Base-by-base conservation (phyloP, 2,329 filamentous ascomycete genomes). In the Pseudomassariella vexata region DNA sequence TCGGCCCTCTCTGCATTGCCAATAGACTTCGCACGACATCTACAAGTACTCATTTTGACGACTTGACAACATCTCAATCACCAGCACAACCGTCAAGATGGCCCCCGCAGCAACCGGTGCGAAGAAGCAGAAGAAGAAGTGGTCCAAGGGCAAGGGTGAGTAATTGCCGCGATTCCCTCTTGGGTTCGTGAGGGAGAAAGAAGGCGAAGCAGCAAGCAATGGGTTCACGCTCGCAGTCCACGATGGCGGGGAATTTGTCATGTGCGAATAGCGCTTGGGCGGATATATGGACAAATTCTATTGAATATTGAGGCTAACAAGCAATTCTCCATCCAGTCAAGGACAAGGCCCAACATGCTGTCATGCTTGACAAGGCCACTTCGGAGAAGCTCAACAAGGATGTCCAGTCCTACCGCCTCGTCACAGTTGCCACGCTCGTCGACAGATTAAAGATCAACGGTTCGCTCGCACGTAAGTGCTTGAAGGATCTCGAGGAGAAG, bases 361-460 rank as follows among this genome's bases (percentile, higher is more conserved):
- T 98, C 70, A 78, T 96, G 63, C 87, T 98, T 73, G 92, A 98
- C 79, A 98, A 98, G 82, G 64, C 76, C 71, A 95, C 84, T 63
- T 85, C 84, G 53, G 92, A 98, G 73, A 95, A 94, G 79, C 88
- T 98, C 68, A 85, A 95, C 79, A 98, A 98, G 79, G 92, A 98
- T 80, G 94, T 98, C 59, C 92, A 96, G 73, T 95, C 92, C 48
- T 98, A 96, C 85, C 88, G 92, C 63, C 88, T 98, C 68, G 88
- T 98, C 73, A 96, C 92, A 63, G 85, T 96, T 60, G 89, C 92
- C 60, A 90, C 87, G 57, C 88, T 98, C 60, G 92, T 98, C 79
- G 92, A 98, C 73, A 82, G 92, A 70, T 81, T 98, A 70, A 98
- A 98, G 88, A 94, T 98, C 79, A 98, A 98, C 77, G 94, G 92